Conservation (phyloP, 768 basidiomycete species). For the Phlebiopsis gigantea region DNA sequence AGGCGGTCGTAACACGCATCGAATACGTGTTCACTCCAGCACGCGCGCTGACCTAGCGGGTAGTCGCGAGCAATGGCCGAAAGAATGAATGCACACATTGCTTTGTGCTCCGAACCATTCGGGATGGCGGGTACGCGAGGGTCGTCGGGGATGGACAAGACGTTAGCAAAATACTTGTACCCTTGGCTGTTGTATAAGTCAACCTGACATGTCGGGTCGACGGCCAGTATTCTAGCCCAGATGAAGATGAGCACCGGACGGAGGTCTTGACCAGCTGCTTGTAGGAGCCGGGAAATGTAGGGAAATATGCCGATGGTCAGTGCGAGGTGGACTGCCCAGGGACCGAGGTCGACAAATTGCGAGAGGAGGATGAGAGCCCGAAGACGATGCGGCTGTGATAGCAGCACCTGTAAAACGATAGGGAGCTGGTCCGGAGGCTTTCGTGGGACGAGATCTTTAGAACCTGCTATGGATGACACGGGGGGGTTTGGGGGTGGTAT, state of each 20-base stretch:
- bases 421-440: constrained; percentile 97
- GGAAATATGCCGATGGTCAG: constrained; percentile 98
- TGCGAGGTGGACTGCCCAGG: constrained; percentile 97
- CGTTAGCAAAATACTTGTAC: constrained; percentile 81
- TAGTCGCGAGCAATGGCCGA: constrained; percentile 87
- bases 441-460: constrained; percentile 59
- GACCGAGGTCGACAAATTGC: constrained; percentile 96
- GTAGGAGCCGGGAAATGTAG: constrained; percentile 93
- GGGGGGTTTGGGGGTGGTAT: constrained; percentile 23
- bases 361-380: constrained; percentile 93
- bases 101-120: constrained; percentile 91
- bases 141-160: constrained; percentile 67
- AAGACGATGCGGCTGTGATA: constrained; percentile 93
- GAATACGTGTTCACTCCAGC: constrained; percentile 76
- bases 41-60: constrained; percentile 81
- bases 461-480: constrained; percentile 11
- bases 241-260: constrained; percentile 98
- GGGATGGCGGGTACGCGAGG: constrained; percentile 53
- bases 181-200: constrained; percentile 82
- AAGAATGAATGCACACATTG: constrained; percentile 98
- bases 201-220: constrained; percentile 89
- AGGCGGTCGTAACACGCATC: constrained; percentile 82
- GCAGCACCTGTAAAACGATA: constrained; percentile 93
- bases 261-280: constrained; percentile 92
- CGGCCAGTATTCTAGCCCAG: constrained; percentile 95